Evolutionary conservation across 306 rosid species (phyloP).

Genomic region (Quercus suber): DNA sequence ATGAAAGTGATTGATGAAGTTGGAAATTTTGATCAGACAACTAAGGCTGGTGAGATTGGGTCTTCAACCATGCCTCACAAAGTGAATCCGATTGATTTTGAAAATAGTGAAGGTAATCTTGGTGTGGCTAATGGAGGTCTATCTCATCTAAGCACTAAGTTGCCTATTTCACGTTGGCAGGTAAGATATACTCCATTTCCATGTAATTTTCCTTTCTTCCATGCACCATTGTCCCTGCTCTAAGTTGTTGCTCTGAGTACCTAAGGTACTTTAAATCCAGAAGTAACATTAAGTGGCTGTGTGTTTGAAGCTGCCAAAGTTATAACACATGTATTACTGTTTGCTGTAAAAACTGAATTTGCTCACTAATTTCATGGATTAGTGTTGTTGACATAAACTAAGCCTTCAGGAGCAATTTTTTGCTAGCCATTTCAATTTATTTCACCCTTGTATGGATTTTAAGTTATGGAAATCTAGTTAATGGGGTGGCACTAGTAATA

Average conservation of each 20-base stretch:
- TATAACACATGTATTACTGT: not conserved
- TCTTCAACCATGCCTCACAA: constrained; percentile 97
- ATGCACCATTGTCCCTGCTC: not conserved
- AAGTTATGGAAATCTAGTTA: constrained; percentile 3
- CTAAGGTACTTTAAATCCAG: constrained; percentile 9
- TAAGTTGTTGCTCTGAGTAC: not conserved
- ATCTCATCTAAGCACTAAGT: constrained; percentile 74
- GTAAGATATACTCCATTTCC: constrained; percentile 33
- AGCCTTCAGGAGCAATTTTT: not conserved
- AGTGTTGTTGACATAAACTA: not conserved
- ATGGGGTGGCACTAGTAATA: constrained; percentile 15
- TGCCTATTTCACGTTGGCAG: constrained; percentile 92
- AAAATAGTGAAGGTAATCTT: constrained; percentile 91
- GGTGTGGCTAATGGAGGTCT: constrained; percentile 75
- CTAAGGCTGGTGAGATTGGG: constrained; percentile 75
- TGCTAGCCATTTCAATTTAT: not conserved
- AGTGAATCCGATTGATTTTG: constrained; percentile 97
- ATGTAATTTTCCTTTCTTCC: not conserved
- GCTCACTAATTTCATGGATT: not conserved
- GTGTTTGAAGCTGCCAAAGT: not conserved
- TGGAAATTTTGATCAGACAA: constrained; percentile 28
- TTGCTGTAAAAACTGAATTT: not conserved
- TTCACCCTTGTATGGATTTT: constrained; percentile 5
- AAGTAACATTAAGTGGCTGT: not conserved
- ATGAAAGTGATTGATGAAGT: not conserved